These are phyloP conservation scores for Naematelia encephala DNA, from an alignment of 768 basidiomycete species.

Conservation along the genomic window DNA sequence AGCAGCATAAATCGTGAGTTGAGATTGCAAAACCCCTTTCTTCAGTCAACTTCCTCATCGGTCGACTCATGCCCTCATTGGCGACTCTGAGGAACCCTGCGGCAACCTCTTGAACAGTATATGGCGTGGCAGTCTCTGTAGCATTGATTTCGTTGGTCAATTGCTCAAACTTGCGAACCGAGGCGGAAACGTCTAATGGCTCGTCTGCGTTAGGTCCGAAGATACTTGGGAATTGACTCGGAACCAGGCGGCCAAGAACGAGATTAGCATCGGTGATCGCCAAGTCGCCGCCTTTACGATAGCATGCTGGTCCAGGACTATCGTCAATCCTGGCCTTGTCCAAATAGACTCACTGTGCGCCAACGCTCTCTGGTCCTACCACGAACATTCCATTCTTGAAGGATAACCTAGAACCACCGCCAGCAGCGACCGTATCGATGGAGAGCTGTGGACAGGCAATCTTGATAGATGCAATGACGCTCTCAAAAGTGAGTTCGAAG, in stretches of 20 bases:
- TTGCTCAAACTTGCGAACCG: slow-evolving; percentile 12
- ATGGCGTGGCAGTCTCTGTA: slow-evolving; percentile 9
- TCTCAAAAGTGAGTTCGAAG: slow-evolving; percentile 28
- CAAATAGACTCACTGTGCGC: slow-evolving; percentile 18
- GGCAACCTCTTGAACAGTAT: slow-evolving; percentile 29
- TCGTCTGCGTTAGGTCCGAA: slow-evolving; percentile 27
- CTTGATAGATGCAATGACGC: slow-evolving; percentile 22
- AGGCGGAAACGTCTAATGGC: slow-evolving; percentile 20
- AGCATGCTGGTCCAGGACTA: slow-evolving; percentile 29
- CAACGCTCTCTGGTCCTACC: slow-evolving; percentile 32
- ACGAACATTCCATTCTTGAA: slow-evolving; percentile 33
- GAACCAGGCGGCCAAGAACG: slow-evolving; percentile 33
- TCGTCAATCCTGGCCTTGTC: slow-evolving; percentile 15
- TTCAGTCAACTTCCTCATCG: slow-evolving; percentile 26
- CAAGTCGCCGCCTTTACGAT: slow-evolving; percentile 34
- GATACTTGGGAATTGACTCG: slow-evolving; percentile 28
- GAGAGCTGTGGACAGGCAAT: slow-evolving; percentile 38
- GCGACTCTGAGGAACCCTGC: slow-evolving; percentile 32
- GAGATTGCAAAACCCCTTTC: slow-evolving; percentile 27
- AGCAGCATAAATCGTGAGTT: slow-evolving; percentile 53
- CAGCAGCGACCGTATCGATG: slow-evolving; percentile 42
- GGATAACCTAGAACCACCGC: slow-evolving; percentile 29
- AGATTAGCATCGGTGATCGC: slow-evolving; percentile 46
- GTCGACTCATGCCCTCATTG: slow-evolving; percentile 28
- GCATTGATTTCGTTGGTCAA: slow-evolving; percentile 26